Conservation (phyloP, 1,284 basidiomycete species). For the Fomitopsis pinicola region DNA sequence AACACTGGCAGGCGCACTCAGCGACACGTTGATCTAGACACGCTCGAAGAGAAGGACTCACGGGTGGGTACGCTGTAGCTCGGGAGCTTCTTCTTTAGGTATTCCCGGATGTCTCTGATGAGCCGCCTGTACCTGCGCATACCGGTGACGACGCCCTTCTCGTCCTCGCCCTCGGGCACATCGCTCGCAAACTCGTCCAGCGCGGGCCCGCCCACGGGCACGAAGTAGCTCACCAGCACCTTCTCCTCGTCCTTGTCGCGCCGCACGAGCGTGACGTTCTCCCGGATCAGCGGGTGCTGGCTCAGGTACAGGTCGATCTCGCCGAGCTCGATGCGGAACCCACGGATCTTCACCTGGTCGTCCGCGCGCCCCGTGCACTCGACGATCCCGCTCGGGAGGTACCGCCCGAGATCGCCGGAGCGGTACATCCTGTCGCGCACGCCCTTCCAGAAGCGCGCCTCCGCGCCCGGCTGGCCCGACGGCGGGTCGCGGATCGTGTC, state of each 20-base stretch:
- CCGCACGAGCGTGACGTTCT: conserved; percentile 96
- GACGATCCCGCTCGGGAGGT: conserved; percentile 89
- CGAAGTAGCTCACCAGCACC: conserved; percentile 97
- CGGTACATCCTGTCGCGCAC: conserved; percentile 97
- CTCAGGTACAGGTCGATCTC: conserved; percentile 98
- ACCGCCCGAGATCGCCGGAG: conserved; percentile 94
- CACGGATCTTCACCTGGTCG: conserved; percentile 99
- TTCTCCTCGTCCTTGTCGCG: conserved; percentile 99
- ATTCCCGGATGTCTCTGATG: conserved; percentile 92
- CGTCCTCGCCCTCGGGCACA: conserved; percentile 57
- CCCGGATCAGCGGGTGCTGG: conserved; percentile 89
- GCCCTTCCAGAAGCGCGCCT: conserved; percentile 90
- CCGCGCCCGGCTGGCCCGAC: conserved; percentile 57
- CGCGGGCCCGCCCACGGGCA: conserved; percentile 76
- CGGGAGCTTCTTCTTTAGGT: conserved; percentile 96
- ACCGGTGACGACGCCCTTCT: conserved; percentile 60
- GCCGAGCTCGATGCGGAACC: conserved; percentile 97
- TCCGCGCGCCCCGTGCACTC: conserved; percentile 98
- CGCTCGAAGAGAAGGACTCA: conserved; percentile 31
- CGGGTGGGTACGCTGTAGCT: conserved; percentile 88
- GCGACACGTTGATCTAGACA: not conserved
- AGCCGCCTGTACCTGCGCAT: conserved; percentile 82
- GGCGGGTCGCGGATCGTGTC: conserved; percentile 72
- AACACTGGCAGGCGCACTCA: conserved; percentile 57
- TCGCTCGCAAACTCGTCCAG: conserved; percentile 78